phyloP scores from a whole-genome alignment of 2,329 filamentous ascomycete species.

The Dactylonectria macrodidyma region DNA sequence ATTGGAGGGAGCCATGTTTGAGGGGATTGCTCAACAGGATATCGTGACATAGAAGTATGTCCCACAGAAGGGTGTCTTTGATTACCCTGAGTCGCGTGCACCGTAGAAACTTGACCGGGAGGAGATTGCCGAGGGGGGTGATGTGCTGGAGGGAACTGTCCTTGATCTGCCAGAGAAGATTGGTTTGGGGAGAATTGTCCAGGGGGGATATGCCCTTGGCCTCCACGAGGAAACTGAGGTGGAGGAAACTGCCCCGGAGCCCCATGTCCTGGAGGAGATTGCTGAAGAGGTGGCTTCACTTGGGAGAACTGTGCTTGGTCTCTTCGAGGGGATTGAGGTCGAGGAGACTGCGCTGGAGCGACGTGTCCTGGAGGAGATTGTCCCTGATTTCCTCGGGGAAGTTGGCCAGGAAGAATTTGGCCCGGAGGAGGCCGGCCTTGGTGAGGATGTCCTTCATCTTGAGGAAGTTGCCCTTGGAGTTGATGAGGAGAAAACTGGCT shows the following conservation, averaged over 20 bases:
- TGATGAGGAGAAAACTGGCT: conserved; percentile 11
- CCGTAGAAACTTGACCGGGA: not conserved
- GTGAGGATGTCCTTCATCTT: not conserved
- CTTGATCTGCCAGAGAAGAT: not conserved
- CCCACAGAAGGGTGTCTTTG: not conserved
- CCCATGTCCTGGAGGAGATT: not conserved
- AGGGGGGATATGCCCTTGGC: conserved; percentile 5
- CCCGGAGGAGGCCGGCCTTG: not conserved
- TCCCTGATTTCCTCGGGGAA: not conserved
- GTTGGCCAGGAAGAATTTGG: not conserved
- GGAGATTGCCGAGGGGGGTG: not conserved
- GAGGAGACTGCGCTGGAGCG: not conserved
- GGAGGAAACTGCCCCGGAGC: not conserved
- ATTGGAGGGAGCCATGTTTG: not conserved
- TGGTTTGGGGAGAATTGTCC: not conserved
- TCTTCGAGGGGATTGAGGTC: not conserved
- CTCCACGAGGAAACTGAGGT: not conserved
- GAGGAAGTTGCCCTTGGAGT: not conserved
- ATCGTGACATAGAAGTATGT: not conserved
- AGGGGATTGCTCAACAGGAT: not conserved
- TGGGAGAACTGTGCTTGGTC: not conserved
- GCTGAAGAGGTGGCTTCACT: not conserved
- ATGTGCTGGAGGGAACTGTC: not conserved
- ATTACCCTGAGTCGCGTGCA: not conserved
- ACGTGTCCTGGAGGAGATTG: conserved; percentile 6